These are phyloP conservation scores for Exsudoporus frostii DNA, from an alignment of 768 basidiomycete species.

Conservation along the genomic window DNA sequence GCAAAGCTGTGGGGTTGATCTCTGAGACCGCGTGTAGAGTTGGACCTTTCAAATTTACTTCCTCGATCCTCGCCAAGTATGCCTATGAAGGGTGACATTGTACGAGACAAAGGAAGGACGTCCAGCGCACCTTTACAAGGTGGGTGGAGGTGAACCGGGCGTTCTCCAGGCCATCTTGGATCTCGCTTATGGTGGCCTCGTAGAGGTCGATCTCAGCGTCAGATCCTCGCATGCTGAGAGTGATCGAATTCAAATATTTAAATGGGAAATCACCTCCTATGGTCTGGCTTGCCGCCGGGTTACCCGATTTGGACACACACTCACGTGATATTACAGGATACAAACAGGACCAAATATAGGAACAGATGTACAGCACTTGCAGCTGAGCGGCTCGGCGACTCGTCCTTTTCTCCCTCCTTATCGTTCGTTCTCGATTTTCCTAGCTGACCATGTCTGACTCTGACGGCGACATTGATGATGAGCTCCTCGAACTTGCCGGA, in stretches of 20 bases:
- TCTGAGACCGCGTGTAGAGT: conserved; percentile 58
- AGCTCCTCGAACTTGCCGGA: conserved; percentile 79
- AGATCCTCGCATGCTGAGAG: conserved; percentile 1
- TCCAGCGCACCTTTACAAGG: conserved; percentile 50
- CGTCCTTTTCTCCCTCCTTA: neutral
- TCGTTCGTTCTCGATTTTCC: neutral
- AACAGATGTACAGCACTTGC: neutral
- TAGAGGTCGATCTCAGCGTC: conserved; percentile 44
- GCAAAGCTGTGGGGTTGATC: conserved; percentile 50
- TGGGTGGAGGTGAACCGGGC: conserved; percentile 57
- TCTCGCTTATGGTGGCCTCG: conserved; percentile 53
- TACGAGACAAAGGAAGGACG: too few species aligned
- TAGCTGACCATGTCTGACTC: conserved; percentile 44
- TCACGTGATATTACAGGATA: conserved; percentile 13
- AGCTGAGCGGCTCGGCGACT: neutral
- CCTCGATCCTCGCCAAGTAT: conserved; percentile 63
- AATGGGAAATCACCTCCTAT: neutral
- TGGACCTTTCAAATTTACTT: conserved; percentile 64
- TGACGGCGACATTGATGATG: conserved; percentile 56
- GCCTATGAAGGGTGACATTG: conserved; percentile 38
- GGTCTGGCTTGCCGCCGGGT: conserved; percentile 4
- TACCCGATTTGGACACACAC: conserved; percentile 7
- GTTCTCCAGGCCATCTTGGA: conserved; percentile 49
- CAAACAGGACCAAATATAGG: conserved; percentile 23
- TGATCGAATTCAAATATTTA: neutral